Conservation (phyloP, 176 grass and related monocot genomes). For the Pontederia crassipes region DNA sequence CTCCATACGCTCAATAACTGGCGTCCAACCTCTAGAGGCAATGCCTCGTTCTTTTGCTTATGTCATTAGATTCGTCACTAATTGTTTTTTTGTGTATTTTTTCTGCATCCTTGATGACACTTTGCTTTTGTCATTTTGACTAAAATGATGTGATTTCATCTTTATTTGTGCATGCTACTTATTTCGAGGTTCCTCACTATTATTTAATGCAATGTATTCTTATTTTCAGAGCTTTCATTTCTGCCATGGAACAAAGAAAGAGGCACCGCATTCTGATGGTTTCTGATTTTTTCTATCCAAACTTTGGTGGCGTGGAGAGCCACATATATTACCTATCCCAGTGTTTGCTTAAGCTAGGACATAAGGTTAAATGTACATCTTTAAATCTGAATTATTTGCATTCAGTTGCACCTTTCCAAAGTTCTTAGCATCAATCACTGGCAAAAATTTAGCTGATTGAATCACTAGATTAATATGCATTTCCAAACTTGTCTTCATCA, state of each 20-base stretch:
- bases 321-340: constrained; percentile 95
- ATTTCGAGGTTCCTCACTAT: no score
- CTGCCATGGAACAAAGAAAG: constrained; percentile 6
- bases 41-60: no score
- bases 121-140: no score
- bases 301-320: constrained; percentile 87
- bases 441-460: neutral
- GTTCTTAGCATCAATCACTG: neutral
- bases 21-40: no score
- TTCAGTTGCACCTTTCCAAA: neutral
- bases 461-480: neutral
- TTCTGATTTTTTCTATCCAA: constrained; percentile 94
- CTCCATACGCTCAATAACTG: no score
- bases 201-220: neutral
- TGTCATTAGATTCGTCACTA: no score
- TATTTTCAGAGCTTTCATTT: constrained; percentile 16
- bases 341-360: constrained; percentile 83
- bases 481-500: neutral
- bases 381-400: neutral
- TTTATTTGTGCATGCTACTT: no score
- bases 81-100: no score
- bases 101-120: no score
- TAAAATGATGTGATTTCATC: no score
- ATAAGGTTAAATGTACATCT: constrained; percentile 39
- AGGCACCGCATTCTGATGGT: constrained; percentile 81